Conservation (phyloP, 1,284 basidiomycete genomes). For the Moesziomyces sp. region DNA sequence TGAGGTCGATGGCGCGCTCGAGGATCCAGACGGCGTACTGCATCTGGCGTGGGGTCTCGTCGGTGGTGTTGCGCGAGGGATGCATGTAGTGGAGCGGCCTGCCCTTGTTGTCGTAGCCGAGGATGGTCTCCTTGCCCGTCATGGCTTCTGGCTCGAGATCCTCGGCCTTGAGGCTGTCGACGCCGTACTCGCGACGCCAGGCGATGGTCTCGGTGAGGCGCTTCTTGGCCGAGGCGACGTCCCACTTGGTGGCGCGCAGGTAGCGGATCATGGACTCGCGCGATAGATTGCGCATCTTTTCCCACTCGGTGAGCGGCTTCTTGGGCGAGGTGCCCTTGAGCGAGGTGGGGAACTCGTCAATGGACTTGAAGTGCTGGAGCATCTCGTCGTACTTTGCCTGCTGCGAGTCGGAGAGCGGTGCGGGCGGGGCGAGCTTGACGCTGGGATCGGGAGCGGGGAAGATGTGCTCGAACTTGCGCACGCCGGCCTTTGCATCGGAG, state of each 20-base stretch:
- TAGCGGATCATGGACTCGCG: conserved; percentile 67
- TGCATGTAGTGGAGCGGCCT: conserved; percentile 69
- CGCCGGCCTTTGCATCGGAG: conserved; percentile 2
- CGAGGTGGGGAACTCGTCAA: conserved; percentile 41
- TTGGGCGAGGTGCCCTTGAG: conserved; percentile 38
- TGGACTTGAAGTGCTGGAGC: conserved; percentile 50
- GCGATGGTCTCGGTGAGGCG: conserved; percentile 67
- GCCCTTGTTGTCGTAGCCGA: conserved; percentile 68
- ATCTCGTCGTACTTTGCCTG: conserved; percentile 52
- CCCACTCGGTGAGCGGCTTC: conserved; percentile 61
- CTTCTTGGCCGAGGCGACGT: conserved; percentile 63
- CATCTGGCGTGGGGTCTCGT: conserved; percentile 67
- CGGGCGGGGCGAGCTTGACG: conserved; percentile 39
- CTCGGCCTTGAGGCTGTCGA: conserved; percentile 64
- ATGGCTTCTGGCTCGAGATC: conserved; percentile 64
- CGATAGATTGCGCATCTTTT: conserved; percentile 65
- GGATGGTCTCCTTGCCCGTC: conserved; percentile 68
- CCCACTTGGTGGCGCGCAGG: conserved; percentile 68
- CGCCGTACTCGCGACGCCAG: conserved; percentile 69
- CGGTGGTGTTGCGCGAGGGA: conserved; percentile 64
- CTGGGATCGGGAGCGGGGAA: conserved; percentile 51
- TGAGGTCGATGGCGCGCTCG: conserved; percentile 67
- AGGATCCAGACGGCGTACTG: conserved; percentile 69
- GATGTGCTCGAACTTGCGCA: conserved; percentile 48
- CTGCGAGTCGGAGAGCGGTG: conserved; percentile 49